Evolutionary conservation across 305 asterid species (phyloP), one percentile per base, ranked within the genome.

Genomic region (Fraxinus albicans): DNA sequence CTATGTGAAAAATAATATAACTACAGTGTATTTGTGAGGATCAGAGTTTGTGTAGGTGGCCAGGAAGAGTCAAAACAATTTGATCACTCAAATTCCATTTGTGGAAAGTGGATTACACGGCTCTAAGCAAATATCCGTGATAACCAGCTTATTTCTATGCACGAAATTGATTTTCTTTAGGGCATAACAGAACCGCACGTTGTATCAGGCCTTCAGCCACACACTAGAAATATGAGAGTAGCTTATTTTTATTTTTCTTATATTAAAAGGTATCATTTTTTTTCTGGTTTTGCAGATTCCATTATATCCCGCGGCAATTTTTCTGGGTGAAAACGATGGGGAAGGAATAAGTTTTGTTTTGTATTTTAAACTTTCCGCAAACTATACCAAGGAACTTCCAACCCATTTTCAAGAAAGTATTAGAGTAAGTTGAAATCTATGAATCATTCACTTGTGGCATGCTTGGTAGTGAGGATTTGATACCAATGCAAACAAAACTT

Each of bases 291-390:
- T 36, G 80, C 86, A 90, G 92, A 88, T 90, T 35, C 94, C 92
- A 73, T 84, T 88, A 34, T 90, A 90, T 83, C 83, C 92, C 0
- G 88, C 92, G 29, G 60, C 94, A 31, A 88, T 90, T 91, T 90
- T 90, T 82, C 89, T 82, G 19, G 92, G 94, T 19, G 93, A 89
- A 3, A 85, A 85, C 25, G 93, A 90, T 76, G 93, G 93, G 0
- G 92, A 90, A 73, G 92, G 94, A 80, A 83, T 90, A 78, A 89
- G 88, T 86, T 90, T 89, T 42, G 94, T 90, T 29, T 81, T 90
- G 33, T 90, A 89, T 77, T 89, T 89, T 70, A 88, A 83, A 78
- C 89, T 89, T 31, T 86, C 92, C 0, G 89, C 87, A 33, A 86
- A 77, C 79, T 89, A 76, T 80, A 92, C 87, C 83, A 83, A 70